These are phyloP conservation scores for Moesziomyces sp. DNA, from an alignment of 1,284 basidiomycete genomes.

Conservation along the genomic window DNA sequence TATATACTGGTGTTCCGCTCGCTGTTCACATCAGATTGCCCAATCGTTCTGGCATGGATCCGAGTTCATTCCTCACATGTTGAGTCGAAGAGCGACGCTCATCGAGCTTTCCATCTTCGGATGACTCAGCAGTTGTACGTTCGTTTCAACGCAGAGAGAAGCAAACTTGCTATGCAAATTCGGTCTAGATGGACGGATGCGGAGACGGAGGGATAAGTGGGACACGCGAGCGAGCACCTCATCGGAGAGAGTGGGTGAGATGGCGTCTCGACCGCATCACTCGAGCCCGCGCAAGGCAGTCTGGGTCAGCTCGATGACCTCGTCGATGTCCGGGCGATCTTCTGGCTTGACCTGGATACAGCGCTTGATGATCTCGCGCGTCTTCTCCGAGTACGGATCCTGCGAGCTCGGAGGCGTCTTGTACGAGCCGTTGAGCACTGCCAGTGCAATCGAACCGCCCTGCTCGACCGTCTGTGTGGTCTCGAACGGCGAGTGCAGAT, in stretches of 20 bases:
- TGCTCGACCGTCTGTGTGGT: constrained; percentile 66
- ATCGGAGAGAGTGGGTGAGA: neutral
- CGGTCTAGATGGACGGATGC: too few relatives aligned
- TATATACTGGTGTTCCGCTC: neutral
- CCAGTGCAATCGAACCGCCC: constrained; percentile 66
- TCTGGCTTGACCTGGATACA: constrained; percentile 61
- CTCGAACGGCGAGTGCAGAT: constrained; percentile 68
- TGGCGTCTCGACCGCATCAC: constrained; percentile 1
- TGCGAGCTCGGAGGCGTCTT: constrained; percentile 56
- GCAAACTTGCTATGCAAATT: too few relatives aligned
- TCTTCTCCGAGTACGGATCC: constrained; percentile 58
- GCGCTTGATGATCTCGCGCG: constrained; percentile 56
- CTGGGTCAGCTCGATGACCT: constrained; percentile 51
- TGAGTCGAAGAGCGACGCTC: too few relatives aligned
- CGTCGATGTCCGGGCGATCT: constrained; percentile 57
- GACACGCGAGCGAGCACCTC: too few relatives aligned
- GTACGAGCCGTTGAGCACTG: constrained; percentile 65
- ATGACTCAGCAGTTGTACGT: too few relatives aligned
- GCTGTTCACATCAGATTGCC: too few relatives aligned
- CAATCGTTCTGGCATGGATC: too few relatives aligned
- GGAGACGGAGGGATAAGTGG: too few relatives aligned
- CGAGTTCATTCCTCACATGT: too few relatives aligned
- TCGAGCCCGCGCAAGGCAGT: constrained; percentile 48
- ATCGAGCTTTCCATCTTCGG: too few relatives aligned
- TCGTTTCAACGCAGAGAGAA: too few relatives aligned